Evolutionary conservation across 441 rosid genomes (phyloP).

Genomic region (Mallotus japonicus): DNA sequence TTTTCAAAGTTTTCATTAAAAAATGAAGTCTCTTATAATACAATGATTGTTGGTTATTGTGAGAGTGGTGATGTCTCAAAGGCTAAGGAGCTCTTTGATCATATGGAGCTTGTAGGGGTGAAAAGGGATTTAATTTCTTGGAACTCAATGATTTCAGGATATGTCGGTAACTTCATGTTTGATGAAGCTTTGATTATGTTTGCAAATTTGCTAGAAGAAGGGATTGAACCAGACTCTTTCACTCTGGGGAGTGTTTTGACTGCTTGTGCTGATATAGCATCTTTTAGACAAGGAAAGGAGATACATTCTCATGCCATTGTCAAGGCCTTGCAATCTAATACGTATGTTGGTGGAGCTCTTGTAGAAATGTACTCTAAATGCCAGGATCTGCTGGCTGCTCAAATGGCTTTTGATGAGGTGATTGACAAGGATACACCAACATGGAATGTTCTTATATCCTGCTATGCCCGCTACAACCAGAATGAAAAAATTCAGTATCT

Average conservation of each 20-base stretch:
- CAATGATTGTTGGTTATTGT: constrained; percentile 59
- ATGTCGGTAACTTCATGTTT: constrained; percentile 39
- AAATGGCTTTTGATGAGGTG: constrained; percentile 51
- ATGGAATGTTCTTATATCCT: constrained; percentile 59
- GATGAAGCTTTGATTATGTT: constrained; percentile 45
- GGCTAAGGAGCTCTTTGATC: constrained; percentile 48
- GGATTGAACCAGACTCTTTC: constrained; percentile 44
- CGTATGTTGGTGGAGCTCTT: constrained; percentile 66
- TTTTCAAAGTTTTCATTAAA: constrained; percentile 45
- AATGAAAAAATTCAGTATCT: constrained; percentile 30
- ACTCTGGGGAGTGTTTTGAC: constrained; percentile 57
- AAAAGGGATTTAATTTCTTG: constrained; percentile 51
- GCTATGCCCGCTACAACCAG: constrained; percentile 47
- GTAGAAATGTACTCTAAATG: constrained; percentile 60
- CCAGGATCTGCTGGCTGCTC: constrained; percentile 42
- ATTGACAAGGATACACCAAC: constrained; percentile 41
- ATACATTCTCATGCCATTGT: constrained; percentile 45
- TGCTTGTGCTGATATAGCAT: constrained; percentile 48
- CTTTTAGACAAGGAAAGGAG: constrained; percentile 42
- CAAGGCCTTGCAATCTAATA: constrained; percentile 47
- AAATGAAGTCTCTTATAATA: constrained; percentile 49
- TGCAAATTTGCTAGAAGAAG: constrained; percentile 34
- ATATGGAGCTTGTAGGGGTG: constrained; percentile 39
- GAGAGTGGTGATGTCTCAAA: constrained; percentile 42
- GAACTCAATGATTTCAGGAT: constrained; percentile 68